phyloP scores from a whole-genome alignment of 1,139 yeast species.

The Blastobotrys niveus region DNA sequence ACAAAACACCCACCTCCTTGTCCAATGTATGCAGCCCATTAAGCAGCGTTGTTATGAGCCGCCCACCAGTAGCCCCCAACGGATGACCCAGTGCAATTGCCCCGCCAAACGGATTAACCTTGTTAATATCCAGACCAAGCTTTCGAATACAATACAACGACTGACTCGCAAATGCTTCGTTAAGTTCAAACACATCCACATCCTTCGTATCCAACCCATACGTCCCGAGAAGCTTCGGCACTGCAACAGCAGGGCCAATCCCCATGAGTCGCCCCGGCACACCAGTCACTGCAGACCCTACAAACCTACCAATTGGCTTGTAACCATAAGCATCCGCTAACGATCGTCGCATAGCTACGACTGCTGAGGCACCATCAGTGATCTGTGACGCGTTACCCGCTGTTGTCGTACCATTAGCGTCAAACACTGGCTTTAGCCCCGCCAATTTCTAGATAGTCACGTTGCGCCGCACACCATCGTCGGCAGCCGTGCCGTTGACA shows the following conservation, averaged over 20 bases:
- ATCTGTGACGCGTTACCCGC: constrained; percentile 44
- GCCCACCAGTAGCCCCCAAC: constrained; percentile 41
- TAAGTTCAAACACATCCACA: constrained; percentile 39
- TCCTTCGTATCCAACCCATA: constrained; percentile 31
- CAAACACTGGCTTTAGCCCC: constrained; percentile 36
- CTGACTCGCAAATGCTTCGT: constrained; percentile 44
- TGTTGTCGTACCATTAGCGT: constrained; percentile 38
- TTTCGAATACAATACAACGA: constrained; percentile 35
- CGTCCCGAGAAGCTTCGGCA: constrained; percentile 35
- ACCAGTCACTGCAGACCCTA: constrained; percentile 39
- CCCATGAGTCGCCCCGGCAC: constrained; percentile 41
- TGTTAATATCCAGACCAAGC: constrained; percentile 34
- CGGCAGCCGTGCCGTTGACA: constrained; percentile 30
- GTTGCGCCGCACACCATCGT: constrained; percentile 36
- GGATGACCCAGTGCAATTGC: constrained; percentile 45
- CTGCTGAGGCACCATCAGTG: constrained; percentile 44
- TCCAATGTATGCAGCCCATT: constrained; percentile 35
- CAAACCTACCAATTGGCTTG: constrained; percentile 40
- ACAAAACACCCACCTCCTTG: constrained; percentile 37
- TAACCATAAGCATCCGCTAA: constrained; percentile 38
- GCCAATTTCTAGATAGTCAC: constrained; percentile 35
- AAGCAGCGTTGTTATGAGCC: constrained; percentile 37
- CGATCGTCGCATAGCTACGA: constrained; percentile 37
- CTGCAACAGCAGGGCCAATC: constrained; percentile 40
- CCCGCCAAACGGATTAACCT: constrained; percentile 42